phyloP scores from a whole-genome alignment of 495 filamentous ascomycete genomes.

The Neurospora sp. region DNA sequence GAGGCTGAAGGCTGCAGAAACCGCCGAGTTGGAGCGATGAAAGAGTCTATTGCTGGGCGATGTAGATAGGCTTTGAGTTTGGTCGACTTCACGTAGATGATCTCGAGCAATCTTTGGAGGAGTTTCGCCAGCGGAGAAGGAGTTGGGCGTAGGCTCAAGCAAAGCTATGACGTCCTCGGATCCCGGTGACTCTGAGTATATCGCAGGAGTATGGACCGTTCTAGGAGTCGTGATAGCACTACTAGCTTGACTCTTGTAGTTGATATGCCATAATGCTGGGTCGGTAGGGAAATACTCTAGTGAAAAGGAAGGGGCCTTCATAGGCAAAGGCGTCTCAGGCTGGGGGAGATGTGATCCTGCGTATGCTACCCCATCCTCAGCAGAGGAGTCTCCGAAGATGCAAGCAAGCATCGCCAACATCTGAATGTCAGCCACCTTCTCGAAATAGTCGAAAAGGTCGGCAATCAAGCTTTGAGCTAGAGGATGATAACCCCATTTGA shows the following conservation, averaged over 20 bases:
- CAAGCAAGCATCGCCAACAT: slow-evolving; percentile 95
- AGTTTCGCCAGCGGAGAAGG: slow-evolving; percentile 53
- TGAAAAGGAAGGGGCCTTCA: slow-evolving; percentile 56
- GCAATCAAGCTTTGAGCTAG: slow-evolving; percentile 67
- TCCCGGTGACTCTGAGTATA: slow-evolving; percentile 48
- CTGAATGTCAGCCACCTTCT: slow-evolving; percentile 69
- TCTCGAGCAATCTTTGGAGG: slow-evolving; percentile 43
- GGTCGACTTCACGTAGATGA: slow-evolving; percentile 22
- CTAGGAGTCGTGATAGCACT: slow-evolving; percentile 49
- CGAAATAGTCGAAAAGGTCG: slow-evolving; percentile 64
- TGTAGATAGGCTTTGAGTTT: slow-evolving; percentile 54
- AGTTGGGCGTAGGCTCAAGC: slow-evolving; percentile 39
- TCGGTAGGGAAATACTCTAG: slow-evolving; percentile 59
- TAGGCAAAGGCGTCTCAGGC: slow-evolving; percentile 47
- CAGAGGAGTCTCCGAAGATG: slow-evolving; percentile 59
- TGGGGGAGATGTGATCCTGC: slow-evolving; percentile 34
- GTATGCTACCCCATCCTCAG: slow-evolving; percentile 38
- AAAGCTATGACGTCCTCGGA: slow-evolving; percentile 45
- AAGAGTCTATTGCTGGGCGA: slow-evolving; percentile 55
- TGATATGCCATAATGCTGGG: slow-evolving; percentile 44
- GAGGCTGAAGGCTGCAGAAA: slow-evolving; percentile 56
- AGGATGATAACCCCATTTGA: slow-evolving; percentile 82
- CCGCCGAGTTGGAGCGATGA: slow-evolving; percentile 43
- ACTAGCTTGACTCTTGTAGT: slow-evolving; percentile 34
- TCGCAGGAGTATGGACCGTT: slow-evolving; percentile 42